A percentile compares a stretch with the other conserved stretches of the same genome.
phyloP scores from a whole-genome alignment of 345 rosid species.

The Erucastrum elatum region DNA sequence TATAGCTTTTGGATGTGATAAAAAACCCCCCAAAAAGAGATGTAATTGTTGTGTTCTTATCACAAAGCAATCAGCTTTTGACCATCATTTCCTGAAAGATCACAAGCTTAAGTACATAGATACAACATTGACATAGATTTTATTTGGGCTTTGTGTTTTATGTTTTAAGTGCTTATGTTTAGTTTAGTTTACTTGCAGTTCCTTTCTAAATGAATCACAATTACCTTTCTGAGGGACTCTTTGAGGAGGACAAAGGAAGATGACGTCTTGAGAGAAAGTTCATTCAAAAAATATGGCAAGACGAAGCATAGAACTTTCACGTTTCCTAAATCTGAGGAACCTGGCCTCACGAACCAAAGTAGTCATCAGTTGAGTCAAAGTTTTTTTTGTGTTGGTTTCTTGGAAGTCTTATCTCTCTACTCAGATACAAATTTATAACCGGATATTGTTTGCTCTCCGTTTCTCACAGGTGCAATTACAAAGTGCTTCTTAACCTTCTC shows the following conservation, averaged over 20 bases:
- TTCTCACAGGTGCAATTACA: background rate
- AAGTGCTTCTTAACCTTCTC: background rate
- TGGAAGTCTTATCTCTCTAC: no score
- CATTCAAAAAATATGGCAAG: slow-evolving; percentile 87
- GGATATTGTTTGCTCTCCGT: no score
- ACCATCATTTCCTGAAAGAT: slow-evolving; percentile 91
- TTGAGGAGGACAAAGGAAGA: slow-evolving; percentile 36
- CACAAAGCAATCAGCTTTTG: slow-evolving; percentile 88
- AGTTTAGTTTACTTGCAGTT: no score
- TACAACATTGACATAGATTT: background rate
- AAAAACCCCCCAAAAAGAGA: slow-evolving; percentile 72
- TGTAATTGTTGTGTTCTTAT: slow-evolving; percentile 76
- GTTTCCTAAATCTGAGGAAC: slow-evolving; percentile 75
- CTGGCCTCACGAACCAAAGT: slow-evolving; percentile 72
- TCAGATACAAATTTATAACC: no score
- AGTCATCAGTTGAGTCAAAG: slow-evolving; percentile 71
- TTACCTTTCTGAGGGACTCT: slow-evolving; percentile 79
- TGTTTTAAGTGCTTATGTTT: background rate
- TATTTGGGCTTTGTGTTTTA: background rate
- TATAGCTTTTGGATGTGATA: slow-evolving; percentile 11
- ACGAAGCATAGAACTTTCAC: slow-evolving; percentile 46
- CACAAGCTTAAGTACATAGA: slow-evolving; percentile 82
- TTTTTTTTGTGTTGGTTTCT: background rate
- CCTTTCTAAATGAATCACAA: slow-evolving; percentile 50
- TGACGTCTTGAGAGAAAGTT: slow-evolving; percentile 89